Evolutionary conservation across 2,329 filamentous ascomycete species (phyloP).

Genomic region (Microdochium bolleyi): DNA sequence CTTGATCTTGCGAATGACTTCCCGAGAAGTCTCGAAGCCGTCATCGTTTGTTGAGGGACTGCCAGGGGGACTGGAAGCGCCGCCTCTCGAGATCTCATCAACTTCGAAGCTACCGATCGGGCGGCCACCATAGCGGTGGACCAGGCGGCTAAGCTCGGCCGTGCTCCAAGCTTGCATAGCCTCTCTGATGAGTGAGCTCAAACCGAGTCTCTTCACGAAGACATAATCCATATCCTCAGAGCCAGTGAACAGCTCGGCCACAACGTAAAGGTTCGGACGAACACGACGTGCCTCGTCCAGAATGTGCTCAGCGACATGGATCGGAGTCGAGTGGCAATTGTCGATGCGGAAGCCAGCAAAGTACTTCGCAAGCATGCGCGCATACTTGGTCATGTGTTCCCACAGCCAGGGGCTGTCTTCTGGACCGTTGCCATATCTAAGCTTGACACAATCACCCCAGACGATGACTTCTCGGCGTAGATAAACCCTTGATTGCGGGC

Average conservation of each 20-base stretch:
- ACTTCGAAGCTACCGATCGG: constrained; percentile 96
- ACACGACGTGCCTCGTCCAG: constrained; percentile 87
- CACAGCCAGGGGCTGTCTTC: constrained; percentile 89
- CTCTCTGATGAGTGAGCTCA: constrained; percentile 88
- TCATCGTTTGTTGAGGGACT: constrained; percentile 19
- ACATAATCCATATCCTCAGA: constrained; percentile 94
- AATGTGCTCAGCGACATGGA: constrained; percentile 91
- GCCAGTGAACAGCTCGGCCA: constrained; percentile 91
- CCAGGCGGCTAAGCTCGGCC: constrained; percentile 81
- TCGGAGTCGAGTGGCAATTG: constrained; percentile 93
- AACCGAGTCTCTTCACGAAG: constrained; percentile 86
- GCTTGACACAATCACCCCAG: constrained; percentile 97
- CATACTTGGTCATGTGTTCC: constrained; percentile 94
- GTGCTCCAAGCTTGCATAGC: constrained; percentile 99
- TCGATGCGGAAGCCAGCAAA: constrained; percentile 95
- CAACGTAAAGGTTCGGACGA: constrained; percentile 81
- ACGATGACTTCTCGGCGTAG: constrained; percentile 93
- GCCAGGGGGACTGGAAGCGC: constrained; percentile 19
- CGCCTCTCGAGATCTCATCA: constrained; percentile 66
- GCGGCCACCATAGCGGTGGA: constrained; percentile 86
- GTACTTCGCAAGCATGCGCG: constrained; percentile 84
- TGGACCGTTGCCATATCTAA: constrained; percentile 75
- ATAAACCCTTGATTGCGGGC: constrained; percentile 83
- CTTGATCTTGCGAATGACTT: constrained; percentile 73
- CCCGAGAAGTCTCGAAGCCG: constrained; percentile 33